phyloP scores from a whole-genome alignment of 306 rosid species.

The Benincasa hispida region DNA sequence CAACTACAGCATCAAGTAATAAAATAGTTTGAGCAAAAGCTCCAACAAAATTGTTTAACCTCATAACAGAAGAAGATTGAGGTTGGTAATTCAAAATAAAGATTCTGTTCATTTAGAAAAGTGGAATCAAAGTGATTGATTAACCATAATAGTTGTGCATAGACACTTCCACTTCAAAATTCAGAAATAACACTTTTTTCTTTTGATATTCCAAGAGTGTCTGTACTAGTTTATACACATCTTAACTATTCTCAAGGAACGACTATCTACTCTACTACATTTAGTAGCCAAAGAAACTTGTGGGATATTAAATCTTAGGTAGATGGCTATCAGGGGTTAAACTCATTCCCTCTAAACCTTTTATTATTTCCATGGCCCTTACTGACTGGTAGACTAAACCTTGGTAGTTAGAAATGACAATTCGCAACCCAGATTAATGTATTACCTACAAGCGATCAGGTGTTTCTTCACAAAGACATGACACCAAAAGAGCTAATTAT shows the following conservation, averaged over 20 bases:
- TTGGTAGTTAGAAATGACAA: not conserved
- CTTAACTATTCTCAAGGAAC: not conserved
- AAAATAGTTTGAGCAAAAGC: not conserved
- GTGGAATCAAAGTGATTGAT: not conserved
- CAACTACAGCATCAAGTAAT: not conserved
- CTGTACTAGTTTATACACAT: not conserved
- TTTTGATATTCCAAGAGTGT: not conserved
- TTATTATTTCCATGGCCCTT: not conserved
- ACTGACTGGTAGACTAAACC: not conserved
- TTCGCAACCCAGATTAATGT: not conserved
- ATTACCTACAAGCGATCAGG: not conserved
- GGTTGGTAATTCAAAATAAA: not conserved
- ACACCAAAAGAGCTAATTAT: not conserved
- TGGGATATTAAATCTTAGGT: not conserved
- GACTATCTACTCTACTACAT: not conserved
- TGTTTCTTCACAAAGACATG: not conserved
- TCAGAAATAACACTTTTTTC: not conserved
- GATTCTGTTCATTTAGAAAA: not conserved
- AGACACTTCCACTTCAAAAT: not conserved
- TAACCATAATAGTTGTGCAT: not conserved
- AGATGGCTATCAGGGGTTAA: not conserved
- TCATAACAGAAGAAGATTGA: not conserved
- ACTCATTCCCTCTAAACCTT: not conserved
- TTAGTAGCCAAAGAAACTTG: not conserved
- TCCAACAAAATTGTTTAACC: not conserved